Evolutionary conservation across 352 stramenopile genomes (phyloP).

Genomic region (Phytopythium helicoides): DNA sequence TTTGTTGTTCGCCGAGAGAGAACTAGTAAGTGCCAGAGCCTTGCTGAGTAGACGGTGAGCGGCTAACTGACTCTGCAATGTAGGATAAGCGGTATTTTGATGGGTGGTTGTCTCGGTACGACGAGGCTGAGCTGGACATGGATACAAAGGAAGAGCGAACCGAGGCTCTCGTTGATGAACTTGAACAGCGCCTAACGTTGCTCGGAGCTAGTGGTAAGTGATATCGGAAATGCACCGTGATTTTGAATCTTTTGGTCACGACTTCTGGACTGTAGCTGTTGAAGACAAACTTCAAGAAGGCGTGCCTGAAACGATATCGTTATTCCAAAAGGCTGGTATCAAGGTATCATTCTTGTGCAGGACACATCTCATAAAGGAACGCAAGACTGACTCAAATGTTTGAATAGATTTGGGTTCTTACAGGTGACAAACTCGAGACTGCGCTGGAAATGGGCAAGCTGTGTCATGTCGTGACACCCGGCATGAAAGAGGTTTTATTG

Average conservation of each 20-base stretch:
- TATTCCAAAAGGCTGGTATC: conserved; percentile 91
- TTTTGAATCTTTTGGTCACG: background rate
- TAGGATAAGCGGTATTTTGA: conserved; percentile 73
- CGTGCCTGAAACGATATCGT: conserved; percentile 92
- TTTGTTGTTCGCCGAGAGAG: conserved; percentile 75
- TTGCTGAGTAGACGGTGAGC: background rate
- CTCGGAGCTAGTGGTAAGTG: conserved; percentile 80
- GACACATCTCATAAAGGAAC: background rate
- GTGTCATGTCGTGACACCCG: conserved; percentile 78
- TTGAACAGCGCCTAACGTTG: conserved; percentile 82
- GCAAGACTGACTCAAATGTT: background rate
- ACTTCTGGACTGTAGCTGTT: conserved; percentile 64
- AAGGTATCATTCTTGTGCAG: conserved; percentile 76
- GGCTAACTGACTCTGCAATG: background rate
- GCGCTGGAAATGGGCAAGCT: conserved; percentile 98
- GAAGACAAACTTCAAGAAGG: conserved; percentile 98
- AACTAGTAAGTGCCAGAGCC: conserved; percentile 41
- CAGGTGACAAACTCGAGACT: conserved; percentile 98
- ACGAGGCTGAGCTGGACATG: conserved; percentile 73
- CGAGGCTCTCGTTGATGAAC: conserved; percentile 58
- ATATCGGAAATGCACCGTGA: background rate
- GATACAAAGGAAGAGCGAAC: conserved; percentile 58
- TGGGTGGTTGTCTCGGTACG: conserved; percentile 59
- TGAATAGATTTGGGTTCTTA: conserved; percentile 90
- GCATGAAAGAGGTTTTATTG: conserved; percentile 79